Evolutionary conservation across 805 yeast species (phyloP), one percentile per base, ranked within the genome.

Genomic region (Millerago galiae): DNA sequence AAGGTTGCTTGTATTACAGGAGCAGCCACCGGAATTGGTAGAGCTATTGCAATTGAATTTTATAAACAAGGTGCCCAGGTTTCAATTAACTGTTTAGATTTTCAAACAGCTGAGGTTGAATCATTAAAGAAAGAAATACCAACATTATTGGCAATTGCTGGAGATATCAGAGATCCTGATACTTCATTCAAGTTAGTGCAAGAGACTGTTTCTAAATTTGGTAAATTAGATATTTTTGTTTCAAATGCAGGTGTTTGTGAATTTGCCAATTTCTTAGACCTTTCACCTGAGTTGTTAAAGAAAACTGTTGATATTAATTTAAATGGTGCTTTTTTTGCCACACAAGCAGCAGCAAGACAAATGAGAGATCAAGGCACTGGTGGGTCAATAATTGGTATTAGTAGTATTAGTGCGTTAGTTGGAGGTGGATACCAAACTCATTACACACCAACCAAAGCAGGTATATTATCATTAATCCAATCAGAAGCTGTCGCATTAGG

Each of bases 401-500:
- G 68, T 18, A 60, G 68, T 36, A 67, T 70, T 43, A 61, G 69
- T 44, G 73, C 74, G 1, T 53, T 69, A 9, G 74, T 69, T 8
- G 75, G 74, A 15, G 75, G 75, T 24, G 72, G 66, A 7, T 50
- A 52, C 34, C 75, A 70, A 46, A 64, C 69, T 4, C 74, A 69
- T 48, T 70, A 70, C 51, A 66, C 72, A n/a, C 72, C 74, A 14
- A 67, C 75, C 11, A 70, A 70, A 44, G 73, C 72, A n/a, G 75
- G 72, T 14, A 58, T 70, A 34, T 50, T 67, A 37, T 65, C 70
- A 15, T 52, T 70, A 47, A 69, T 68, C 62, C 74, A 70, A 50
- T 62, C 71, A 13, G 58, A 60, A 27, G 74, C 75, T 2, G 63
- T 66, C 44, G 70, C 72, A 2, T 59, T 70, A 27, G 73, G 73